phyloP scores from a whole-genome alignment of 495 filamentous ascomycete species.

The Peziza echinospora region DNA sequence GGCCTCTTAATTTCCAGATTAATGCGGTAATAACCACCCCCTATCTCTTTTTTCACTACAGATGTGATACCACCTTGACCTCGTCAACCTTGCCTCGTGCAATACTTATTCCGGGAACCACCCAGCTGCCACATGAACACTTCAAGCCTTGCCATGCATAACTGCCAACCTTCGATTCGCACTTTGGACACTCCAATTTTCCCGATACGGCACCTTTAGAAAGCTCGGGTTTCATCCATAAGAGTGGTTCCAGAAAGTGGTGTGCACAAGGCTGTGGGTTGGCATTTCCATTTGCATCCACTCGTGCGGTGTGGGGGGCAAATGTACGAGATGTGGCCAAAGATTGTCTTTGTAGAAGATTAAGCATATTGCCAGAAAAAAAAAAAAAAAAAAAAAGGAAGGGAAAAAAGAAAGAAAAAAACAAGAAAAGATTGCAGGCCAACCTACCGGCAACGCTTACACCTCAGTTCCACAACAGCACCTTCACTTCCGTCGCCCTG shows the following conservation, averaged over 20 bases:
- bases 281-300: neutral
- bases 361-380: too few species aligned
- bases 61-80: conserved; percentile 19
- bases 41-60: neutral
- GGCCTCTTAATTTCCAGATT: too few species aligned
- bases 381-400: conserved; percentile 3
- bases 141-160: conserved; percentile 91
- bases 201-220: conserved; percentile 59
- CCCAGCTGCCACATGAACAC: conserved; percentile 79
- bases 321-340: conserved; percentile 44
- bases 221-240: conserved; percentile 76
- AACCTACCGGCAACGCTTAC: conserved; percentile 31
- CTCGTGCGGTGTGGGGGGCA: conserved; percentile 28
- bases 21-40: neutral
- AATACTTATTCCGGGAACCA: conserved; percentile 74
- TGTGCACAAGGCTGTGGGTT: conserved; percentile 41
- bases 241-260: conserved; percentile 70
- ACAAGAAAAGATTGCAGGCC: too few species aligned
- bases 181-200: conserved; percentile 66
- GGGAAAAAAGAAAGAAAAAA: neutral
- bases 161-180: conserved; percentile 59
- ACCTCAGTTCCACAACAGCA: conserved; percentile 23
- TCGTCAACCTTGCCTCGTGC: conserved; percentile 65
- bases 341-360: too few species aligned
- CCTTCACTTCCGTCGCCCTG: conserved; percentile 13